phyloP scores from a whole-genome alignment of 306 rosid genomes.

The Sindora glabra region DNA sequence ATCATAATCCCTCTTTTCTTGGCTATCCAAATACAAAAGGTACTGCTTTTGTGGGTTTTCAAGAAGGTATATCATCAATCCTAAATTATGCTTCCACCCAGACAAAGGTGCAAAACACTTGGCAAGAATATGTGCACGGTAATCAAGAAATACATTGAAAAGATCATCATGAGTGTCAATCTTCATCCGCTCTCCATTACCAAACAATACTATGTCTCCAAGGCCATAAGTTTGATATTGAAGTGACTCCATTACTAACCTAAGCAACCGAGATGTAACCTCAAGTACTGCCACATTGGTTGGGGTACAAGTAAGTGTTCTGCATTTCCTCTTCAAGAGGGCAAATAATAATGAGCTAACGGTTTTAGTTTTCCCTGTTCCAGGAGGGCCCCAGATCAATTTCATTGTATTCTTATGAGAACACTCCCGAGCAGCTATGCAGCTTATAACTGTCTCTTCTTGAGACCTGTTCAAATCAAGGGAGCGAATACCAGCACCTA shows the following conservation, averaged over 20 bases:
- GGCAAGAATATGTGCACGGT: constrained; percentile 23
- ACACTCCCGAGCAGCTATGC: constrained; percentile 34
- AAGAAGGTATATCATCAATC: constrained; percentile 16
- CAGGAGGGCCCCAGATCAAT: constrained; percentile 42
- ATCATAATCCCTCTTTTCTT: constrained; percentile 11
- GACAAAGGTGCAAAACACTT: constrained; percentile 33
- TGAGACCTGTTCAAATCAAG: constrained; percentile 30
- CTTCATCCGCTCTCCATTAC: constrained; percentile 25
- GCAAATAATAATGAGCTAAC: constrained; percentile 25
- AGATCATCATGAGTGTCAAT: constrained; percentile 23
- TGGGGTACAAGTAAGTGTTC: constrained; percentile 42
- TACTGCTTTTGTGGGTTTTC: constrained; percentile 29
- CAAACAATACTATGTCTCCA: constrained; percentile 33
- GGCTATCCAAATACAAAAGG: constrained; percentile 6
- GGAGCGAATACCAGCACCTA: constrained; percentile 29
- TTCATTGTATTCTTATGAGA: constrained; percentile 22
- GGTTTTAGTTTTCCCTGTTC: constrained; percentile 41
- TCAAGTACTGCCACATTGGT: constrained; percentile 33
- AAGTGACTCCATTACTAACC: constrained; percentile 22
- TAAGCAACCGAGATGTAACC: constrained; percentile 23
- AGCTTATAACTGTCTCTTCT: constrained; percentile 30
- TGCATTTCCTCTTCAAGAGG: constrained; percentile 25
- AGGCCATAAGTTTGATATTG: constrained; percentile 29
- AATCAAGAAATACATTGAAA: constrained; percentile 31
- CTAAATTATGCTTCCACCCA: constrained; percentile 37